These are phyloP conservation scores for Neltuma alba DNA, from an alignment of 306 rosid species.

Conservation along the genomic window DNA sequence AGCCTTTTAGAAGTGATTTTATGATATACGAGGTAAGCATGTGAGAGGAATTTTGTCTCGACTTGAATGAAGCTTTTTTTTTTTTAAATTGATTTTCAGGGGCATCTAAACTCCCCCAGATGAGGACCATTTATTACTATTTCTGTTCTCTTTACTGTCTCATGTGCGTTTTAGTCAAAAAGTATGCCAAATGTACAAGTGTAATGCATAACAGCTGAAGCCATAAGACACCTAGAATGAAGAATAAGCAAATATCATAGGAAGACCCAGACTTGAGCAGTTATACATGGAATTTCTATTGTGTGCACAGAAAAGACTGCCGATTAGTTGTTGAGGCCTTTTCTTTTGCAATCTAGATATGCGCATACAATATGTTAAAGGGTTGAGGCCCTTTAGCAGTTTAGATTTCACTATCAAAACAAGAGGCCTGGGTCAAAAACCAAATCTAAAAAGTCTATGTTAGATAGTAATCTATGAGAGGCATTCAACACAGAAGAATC, in stretches of 20 bases:
- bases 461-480: background rate
- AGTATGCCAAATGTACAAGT: background rate
- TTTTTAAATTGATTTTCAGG: too few relatives aligned
- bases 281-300: background rate
- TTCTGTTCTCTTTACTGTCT: background rate
- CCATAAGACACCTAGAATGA: background rate
- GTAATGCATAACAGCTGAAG: background rate
- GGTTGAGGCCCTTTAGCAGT: background rate
- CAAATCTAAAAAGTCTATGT: slow-evolving; percentile 20
- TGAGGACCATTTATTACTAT: background rate
- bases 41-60: too few relatives aligned
- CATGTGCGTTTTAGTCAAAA: background rate
- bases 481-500: slow-evolving; percentile 18
- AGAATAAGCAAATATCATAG: background rate
- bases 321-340: background rate
- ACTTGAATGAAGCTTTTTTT: too few relatives aligned
- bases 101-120: too few relatives aligned
- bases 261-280: background rate
- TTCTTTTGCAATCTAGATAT: background rate
- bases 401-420: background rate
- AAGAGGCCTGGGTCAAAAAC: background rate
- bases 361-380: background rate
- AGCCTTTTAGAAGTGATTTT: too few relatives aligned
- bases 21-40: too few relatives aligned
- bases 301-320: background rate